Base-by-base conservation (phyloP, 352 stramenopile genomes). In the Pythium chondricola region DNA sequence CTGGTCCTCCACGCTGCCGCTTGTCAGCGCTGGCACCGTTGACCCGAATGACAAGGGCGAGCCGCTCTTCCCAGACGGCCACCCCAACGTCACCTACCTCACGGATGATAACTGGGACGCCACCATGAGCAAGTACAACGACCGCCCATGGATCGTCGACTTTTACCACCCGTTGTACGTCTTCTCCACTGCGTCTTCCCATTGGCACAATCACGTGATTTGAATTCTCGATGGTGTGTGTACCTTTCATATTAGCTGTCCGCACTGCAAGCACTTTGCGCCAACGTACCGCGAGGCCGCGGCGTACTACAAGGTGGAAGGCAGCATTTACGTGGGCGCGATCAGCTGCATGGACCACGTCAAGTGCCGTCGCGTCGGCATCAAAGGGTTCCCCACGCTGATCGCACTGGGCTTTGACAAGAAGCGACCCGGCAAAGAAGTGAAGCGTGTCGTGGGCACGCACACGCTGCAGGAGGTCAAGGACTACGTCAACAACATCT, bases 151-250 rank as follows among this genome's bases (percentile, higher is more conserved):
- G 80, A 59, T 92, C 41, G 68, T 92, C 21, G 77, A 92, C 65
- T 92, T 92, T 56, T 92, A 92, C 57, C 80, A 92, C 53, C 80
- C 80, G 7, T 92, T 88, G 80, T 92, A 76, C 57, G 76, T 69
- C 22, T 36, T 6, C 22, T 13, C 13, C 29, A 33, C 29, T 13
- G 8, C 29, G 13, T 13, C 13, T 33, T 13, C 8, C 8, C 29
- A 13, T 33, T 52, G 22, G 25, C 11, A 7, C 14, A 32, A 16
- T 52, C 29, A 44, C 17, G 22, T 22, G 14, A 26, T n/a, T 39
- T 20, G 41, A 21, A 6, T 11, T 18, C 18, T 36, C 14, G 41
- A 35, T 36, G 16, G 14, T 17, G 41, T 29, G 2, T 10, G 26
- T 30, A 38, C 52, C 54, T 27, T 30, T 25, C 10, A 24, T 37